Base-by-base conservation (phyloP, 2,329 filamentous ascomycete species). In the Phaeosphaeriaceae sp. region DNA sequence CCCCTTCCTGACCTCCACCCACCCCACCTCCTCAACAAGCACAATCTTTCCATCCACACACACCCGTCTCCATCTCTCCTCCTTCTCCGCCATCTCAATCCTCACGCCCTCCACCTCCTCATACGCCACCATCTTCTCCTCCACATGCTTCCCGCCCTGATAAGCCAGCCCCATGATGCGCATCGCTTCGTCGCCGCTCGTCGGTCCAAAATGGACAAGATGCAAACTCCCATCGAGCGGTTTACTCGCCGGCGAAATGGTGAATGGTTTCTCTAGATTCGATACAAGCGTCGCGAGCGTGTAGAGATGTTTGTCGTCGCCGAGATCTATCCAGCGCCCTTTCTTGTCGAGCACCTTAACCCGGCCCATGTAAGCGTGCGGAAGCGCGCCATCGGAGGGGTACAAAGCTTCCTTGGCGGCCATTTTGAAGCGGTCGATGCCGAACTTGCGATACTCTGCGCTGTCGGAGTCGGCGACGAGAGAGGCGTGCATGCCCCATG, bases 11-110 rank as follows among this genome's bases (percentile, higher is more conserved):
- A 97, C 84, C 58, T 87, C 85, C 76, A 96, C 86, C 83, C 86
- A 89, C 0, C 93, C 93, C 1, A 85, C 88, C 51, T 82, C 75
- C 20, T 90, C 89, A 0, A 97, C 80, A 57, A 86, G 84, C 2
- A 97, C 86, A 68, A 96, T 96, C 53, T 90, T 92, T 2, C 94
- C 94, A 76, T 98, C 94, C n/a, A 98, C 83, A 74, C 94, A 98
- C 15, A 96, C 85, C 70, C 93, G 87, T 60, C 94, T 84, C 93
- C 93, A 97, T 52, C 88, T 82, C 1, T 81, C 81, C n/a, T 92
- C 87, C 17, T 85, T 81, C 69, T 95, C 91, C 1, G 80, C 62
- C 36, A 92, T 88, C 17, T 85, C 83, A 48, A 97, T 87, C 57
- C 79, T 82, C 19, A 97, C 65, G 51, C 85, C 85, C 1, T 90